Evolutionary conservation across 192 early-diverging fungal species (phyloP).

Genomic region (Backusella circina): DNA sequence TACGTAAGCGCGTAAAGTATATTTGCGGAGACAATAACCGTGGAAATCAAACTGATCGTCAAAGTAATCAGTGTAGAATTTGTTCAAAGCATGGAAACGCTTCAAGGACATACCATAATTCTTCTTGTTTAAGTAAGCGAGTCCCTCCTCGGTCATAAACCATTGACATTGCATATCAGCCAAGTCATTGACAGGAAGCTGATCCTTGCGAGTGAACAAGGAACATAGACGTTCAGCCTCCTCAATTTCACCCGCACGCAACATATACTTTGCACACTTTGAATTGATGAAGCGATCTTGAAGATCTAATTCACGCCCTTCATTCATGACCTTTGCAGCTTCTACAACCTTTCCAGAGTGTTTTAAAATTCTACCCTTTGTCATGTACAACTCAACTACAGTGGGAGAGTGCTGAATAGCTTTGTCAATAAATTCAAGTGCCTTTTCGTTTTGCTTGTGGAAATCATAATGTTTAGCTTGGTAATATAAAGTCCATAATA

Average conservation of each 20-base stretch:
- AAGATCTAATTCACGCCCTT: slow-evolving; percentile 84
- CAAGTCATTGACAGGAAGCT: slow-evolving; percentile 70
- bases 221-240: slow-evolving; percentile 85
- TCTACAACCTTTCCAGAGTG: slow-evolving; percentile 72
- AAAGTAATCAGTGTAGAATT: slow-evolving; percentile 77
- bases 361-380: slow-evolving; percentile 93
- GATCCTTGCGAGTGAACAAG: slow-evolving; percentile 73
- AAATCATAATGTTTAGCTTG: slow-evolving; percentile 88
- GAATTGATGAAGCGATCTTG: slow-evolving; percentile 95
- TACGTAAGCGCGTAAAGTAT: slow-evolving; percentile 82
- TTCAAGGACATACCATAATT: slow-evolving; percentile 83
- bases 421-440: slow-evolving; percentile 73
- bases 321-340: slow-evolving; percentile 80
- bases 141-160: slow-evolving; percentile 80
- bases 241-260: slow-evolving; percentile 72
- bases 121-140: slow-evolving; percentile 63
- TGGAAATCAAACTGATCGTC: slow-evolving; percentile 98
- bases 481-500: slow-evolving; percentile 90
- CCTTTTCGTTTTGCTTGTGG: slow-evolving; percentile 61
- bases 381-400: slow-evolving; percentile 87
- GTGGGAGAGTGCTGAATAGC: slow-evolving; percentile 88
- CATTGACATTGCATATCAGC: slow-evolving; percentile 91
- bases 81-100: slow-evolving; percentile 80
- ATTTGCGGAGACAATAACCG: slow-evolving; percentile 86
- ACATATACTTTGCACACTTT: slow-evolving; percentile 92